phyloP scores from a whole-genome alignment of 2,329 filamentous ascomycete species.

The Claviceps arundinis region DNA sequence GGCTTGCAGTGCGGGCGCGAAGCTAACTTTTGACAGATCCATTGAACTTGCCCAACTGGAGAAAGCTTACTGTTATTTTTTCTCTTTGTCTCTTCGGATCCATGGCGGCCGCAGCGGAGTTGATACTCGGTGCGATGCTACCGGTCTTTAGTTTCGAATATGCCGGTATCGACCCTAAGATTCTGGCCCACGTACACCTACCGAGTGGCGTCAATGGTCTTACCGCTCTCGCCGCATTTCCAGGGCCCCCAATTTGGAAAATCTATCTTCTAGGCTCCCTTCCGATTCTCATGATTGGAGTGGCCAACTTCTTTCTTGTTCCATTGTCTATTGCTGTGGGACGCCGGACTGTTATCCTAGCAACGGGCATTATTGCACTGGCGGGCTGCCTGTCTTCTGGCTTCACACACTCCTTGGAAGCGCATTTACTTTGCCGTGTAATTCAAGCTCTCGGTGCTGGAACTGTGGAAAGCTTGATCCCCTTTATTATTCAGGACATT shows the following conservation, averaged over 20 bases:
- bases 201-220: neutral
- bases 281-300: constrained; percentile 1
- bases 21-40: neutral
- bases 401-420: neutral
- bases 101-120: constrained; percentile 1
- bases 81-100: constrained; percentile 1
- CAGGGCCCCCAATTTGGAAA: constrained; percentile 1
- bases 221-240: neutral
- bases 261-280: constrained; percentile 1
- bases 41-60: constrained; percentile 1
- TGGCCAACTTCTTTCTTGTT: constrained; percentile 2
- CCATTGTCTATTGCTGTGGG: constrained; percentile 1
- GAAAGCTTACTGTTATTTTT: neutral
- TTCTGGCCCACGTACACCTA: neutral
- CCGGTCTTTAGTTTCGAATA: constrained; percentile 3
- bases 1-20: neutral
- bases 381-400: constrained; percentile 1
- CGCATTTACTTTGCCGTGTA: constrained; percentile 1
- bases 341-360: neutral
- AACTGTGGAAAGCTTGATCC: constrained; percentile 2
- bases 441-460: constrained; percentile 2
- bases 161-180: constrained; percentile 1
- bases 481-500: constrained; percentile 3
- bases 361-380: neutral
- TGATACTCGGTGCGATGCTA: constrained; percentile 2